These are phyloP conservation scores for Trichosporon sp. DNA, from an alignment of 1,284 basidiomycete species.

Conservation along the genomic window DNA sequence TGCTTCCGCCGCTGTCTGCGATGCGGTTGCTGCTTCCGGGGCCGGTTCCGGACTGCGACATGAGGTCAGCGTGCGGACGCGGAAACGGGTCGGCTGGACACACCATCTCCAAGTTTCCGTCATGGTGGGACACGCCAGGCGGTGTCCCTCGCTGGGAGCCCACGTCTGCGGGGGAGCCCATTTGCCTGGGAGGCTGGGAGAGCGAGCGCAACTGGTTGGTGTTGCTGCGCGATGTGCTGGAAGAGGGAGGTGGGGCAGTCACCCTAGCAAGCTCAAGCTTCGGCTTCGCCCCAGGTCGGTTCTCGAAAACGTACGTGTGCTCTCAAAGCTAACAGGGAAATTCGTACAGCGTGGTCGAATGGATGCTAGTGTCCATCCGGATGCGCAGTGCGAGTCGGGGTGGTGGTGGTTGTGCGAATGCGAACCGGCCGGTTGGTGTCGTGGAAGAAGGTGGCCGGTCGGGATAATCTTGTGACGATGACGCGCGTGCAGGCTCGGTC, in stretches of 20 bases:
- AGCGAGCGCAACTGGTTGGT: neutral
- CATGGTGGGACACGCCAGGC: neutral
- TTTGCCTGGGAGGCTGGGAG: neutral
- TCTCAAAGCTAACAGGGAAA: neutral
- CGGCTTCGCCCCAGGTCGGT: neutral
- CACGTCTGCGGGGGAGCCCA: neutral
- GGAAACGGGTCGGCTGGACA: neutral
- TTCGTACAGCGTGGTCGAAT: neutral
- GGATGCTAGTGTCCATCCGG: neutral
- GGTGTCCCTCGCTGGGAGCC: neutral
- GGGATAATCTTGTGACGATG: neutral
- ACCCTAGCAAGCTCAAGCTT: conserved; percentile 4
- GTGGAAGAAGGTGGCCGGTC: neutral
- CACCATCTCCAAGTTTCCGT: neutral
- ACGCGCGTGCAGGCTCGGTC: neutral
- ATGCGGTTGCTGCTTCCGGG: neutral
- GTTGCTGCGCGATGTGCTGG: neutral
- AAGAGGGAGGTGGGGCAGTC: neutral
- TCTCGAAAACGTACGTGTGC: conserved; percentile 3
- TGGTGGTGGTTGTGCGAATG: neutral
- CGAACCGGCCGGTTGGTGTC: neutral
- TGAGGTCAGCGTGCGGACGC: neutral
- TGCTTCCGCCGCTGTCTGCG: neutral
- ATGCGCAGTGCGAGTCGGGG: neutral
- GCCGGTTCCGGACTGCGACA: neutral